Conservation (phyloP, 345 rosid genomes). For the thale cress (Arabidopsis thaliana) region DNA sequence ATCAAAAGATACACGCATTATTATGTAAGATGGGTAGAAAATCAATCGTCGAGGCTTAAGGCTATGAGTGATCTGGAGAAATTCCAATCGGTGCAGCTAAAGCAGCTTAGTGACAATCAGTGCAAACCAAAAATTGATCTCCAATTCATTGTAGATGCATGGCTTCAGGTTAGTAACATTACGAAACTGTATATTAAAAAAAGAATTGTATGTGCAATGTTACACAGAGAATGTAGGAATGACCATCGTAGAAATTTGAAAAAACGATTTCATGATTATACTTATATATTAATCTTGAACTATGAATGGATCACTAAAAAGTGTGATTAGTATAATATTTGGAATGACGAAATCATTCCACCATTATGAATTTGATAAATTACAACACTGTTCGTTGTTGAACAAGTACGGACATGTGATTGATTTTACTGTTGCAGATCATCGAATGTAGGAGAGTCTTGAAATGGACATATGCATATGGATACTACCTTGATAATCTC, state of each 20-base stretch:
- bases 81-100: conserved; percentile 42
- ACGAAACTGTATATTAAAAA: no score
- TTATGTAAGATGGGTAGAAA: conserved; percentile 34
- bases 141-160: conserved; percentile 77
- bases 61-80: conserved; percentile 31
- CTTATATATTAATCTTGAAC: no score
- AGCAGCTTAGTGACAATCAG: conserved; percentile 61
- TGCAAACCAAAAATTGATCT: conserved; percentile 68
- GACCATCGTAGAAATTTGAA: background rate
- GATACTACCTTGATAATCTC: conserved; percentile 58
- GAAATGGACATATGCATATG: conserved; percentile 92
- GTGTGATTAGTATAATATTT: no score
- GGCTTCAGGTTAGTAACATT: conserved; percentile 61
- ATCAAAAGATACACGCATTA: conserved; percentile 31
- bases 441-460: conserved; percentile 85
- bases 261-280: background rate
- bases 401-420: background rate
- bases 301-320: no score
- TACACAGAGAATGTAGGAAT: no score
- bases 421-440: conserved; percentile 41
- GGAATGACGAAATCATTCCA: no score
- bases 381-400: background rate
- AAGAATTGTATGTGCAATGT: no score
- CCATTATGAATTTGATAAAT: background rate
- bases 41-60: conserved; percentile 27